Evolutionary conservation across 495 filamentous ascomycete species (phyloP), one percentile per base, ranked within the genome.

Genomic region (Neurospora sp.): DNA sequence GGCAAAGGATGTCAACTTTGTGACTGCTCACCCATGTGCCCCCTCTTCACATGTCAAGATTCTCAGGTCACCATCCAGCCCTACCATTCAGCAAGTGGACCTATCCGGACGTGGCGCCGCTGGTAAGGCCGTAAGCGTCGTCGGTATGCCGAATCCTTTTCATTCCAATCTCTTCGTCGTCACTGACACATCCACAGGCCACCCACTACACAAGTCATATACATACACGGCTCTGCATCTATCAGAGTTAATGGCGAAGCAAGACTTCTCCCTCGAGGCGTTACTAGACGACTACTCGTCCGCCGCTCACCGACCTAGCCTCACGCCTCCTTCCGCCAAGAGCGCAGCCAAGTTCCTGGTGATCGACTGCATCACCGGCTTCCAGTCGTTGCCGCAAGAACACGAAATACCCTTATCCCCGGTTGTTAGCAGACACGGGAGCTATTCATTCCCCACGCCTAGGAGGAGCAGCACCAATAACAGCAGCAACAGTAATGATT

Each of bases 11-110:
- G 86, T 91, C 54, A 86, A 87, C 75, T 92, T 92, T 77, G 83
- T 92, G 59, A 90, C 90, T 9, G 88, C 88, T 0, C 88, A 91
- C 72, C 88, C 89, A 69, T 92, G 90, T 69, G 86, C 86, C 5
- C 85, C 88, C 7, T 89, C 90, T 2, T 82, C 81, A 9, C 85
- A 84, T 74, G 80, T 85, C 9, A 86, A 83, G 44, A 82, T 86
- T 71, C 74, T 87, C 39, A 85, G 83, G 76, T 83, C 81, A 27
- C 82, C 85, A 6, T 84, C 82, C 35, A 86, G 83, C 75, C 82
- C 84, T 44, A 87, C 85, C 9, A 85, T 87, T 40, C 85, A 84
- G 71, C 85, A 86, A 70, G 84, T 87, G 66, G 85, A 87, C 70
- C 77, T 85, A 16, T 81, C 78, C 41, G 84, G 83, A 20, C 77